Percentiles rank a stretch among this genome's conserved stretches.
Evolutionary conservation across 805 yeast genomes (phyloP).

Genomic region (Brettanomyces bruxellensis): DNA sequence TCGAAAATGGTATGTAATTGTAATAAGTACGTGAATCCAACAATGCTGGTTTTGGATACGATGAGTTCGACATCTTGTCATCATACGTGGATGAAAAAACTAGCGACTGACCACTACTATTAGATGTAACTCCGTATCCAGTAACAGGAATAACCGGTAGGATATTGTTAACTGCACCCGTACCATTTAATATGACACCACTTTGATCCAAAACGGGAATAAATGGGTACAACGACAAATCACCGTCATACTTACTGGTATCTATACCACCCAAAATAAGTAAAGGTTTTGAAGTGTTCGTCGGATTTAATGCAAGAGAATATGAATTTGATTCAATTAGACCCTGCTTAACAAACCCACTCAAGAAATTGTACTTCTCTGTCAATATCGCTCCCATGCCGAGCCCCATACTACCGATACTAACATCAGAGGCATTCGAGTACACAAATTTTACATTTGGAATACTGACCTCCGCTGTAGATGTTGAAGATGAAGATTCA

Average conservation of each 20-base stretch:
- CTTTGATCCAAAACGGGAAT: conserved; percentile 30
- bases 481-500: conserved; percentile 4
- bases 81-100: conserved; percentile 25
- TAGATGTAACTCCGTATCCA: conserved; percentile 32
- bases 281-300: conserved; percentile 20
- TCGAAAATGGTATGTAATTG: conserved; percentile 44
- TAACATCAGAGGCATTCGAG: conserved; percentile 28
- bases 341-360: conserved; percentile 21
- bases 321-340: conserved; percentile 31
- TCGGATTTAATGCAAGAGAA: conserved; percentile 31
- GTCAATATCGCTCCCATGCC: conserved; percentile 21
- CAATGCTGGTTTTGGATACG: conserved; percentile 41
- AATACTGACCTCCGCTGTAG: neutral
- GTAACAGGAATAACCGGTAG: conserved; percentile 39
- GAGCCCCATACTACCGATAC: conserved; percentile 38
- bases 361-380: conserved; percentile 23
- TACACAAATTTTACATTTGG: conserved; percentile 22
- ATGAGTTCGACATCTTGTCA: conserved; percentile 30
- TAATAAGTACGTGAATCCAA: conserved; percentile 46
- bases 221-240: conserved; percentile 39
- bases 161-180: conserved; percentile 10
- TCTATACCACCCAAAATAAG: conserved; percentile 55
- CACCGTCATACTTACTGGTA: conserved; percentile 34
- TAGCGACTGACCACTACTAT: conserved; percentile 15
- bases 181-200: conserved; percentile 1